Evolutionary conservation across 495 filamentous ascomycete species (phyloP).

Genomic region (Neurospora cerealis): DNA sequence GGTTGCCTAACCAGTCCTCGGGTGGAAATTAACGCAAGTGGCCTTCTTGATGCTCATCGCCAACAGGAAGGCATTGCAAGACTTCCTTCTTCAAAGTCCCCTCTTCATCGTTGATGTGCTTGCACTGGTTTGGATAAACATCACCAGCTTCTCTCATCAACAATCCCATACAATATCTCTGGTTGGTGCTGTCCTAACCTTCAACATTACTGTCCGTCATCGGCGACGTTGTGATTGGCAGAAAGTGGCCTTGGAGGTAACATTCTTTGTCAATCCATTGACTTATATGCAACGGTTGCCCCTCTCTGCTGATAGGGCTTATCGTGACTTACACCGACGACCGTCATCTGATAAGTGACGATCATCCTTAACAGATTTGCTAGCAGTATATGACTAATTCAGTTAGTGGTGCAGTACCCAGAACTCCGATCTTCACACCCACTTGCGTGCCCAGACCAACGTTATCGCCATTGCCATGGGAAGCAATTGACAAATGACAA

Average conservation of each 20-base stretch:
- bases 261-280: background rate
- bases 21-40: background rate
- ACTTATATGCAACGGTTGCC: background rate
- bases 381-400: background rate
- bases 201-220: background rate
- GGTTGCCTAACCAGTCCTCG: background rate
- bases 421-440: background rate
- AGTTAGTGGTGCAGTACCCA: background rate
- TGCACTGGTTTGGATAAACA: background rate
- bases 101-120: background rate
- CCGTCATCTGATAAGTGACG: background rate
- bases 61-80: background rate
- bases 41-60: background rate
- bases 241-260: background rate
- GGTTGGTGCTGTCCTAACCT: background rate
- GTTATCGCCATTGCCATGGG: background rate
- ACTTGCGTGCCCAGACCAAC: background rate
- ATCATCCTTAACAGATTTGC: background rate
- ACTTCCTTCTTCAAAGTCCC: background rate
- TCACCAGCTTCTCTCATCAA: background rate
- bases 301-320: background rate
- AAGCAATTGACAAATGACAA: background rate
- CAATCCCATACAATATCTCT: background rate
- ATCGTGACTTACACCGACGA: background rate
- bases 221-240: background rate